These are phyloP conservation scores for Periglandula ipomoeae DNA, from an alignment of 2,329 filamentous ascomycete genomes.

Conservation along the genomic window DNA sequence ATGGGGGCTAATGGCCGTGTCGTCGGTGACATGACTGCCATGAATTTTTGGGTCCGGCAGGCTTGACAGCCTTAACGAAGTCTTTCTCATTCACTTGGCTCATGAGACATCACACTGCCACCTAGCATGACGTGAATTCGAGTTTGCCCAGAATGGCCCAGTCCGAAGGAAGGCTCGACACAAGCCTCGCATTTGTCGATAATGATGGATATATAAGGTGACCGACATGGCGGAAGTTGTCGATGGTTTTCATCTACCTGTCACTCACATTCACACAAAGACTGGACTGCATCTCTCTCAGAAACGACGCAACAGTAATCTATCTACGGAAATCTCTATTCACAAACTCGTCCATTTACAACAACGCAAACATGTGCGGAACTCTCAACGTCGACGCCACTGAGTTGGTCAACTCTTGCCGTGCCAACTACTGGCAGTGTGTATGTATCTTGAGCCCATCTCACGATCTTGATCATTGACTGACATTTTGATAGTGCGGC, in stretches of 20 bases:
- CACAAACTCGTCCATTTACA: neutral
- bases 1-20: neutral
- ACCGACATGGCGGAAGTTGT: neutral
- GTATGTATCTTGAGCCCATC: conserved; percentile 5
- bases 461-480: neutral
- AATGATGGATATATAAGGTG: neutral
- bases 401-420: neutral
- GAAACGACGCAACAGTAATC: neutral
- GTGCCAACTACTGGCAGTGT: conserved; percentile 10
- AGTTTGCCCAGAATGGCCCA: neutral
- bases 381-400: neutral
- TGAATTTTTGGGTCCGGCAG: neutral
- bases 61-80: conserved; percentile 3
- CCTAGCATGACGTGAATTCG: neutral
- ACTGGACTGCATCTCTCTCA: neutral
- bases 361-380: neutral
- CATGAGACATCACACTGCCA: conserved; percentile 3
- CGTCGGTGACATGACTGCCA: neutral
- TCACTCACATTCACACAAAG: neutral
- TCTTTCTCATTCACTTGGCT: neutral
- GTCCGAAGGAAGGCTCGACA: neutral
- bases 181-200: neutral
- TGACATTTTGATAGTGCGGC: conserved; percentile 11
- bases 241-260: neutral
- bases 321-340: neutral